Evolutionary conservation across 2,329 filamentous ascomycete species (phyloP), one percentile per base, ranked within the genome.

Genomic region (Fusarium setosum): DNA sequence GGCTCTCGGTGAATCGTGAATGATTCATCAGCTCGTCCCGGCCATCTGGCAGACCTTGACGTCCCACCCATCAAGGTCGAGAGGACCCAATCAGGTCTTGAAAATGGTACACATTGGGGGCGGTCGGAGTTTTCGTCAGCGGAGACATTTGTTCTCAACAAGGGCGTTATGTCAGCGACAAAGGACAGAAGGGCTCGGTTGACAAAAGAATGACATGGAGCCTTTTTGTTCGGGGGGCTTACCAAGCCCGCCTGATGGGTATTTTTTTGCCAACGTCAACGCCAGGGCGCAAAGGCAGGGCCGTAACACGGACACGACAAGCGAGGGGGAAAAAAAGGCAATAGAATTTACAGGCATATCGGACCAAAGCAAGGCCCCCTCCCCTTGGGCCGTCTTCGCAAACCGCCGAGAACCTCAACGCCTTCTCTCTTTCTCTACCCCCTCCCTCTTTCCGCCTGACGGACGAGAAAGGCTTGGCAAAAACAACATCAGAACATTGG

Each of bases 1-100:
- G 64, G 51, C 41, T 38, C 41, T 48, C 52, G 41, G 52, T 48
- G 41, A 55, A 38, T 44, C 21, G 64, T 35, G 60, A 65, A 63
- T 68, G 65, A 68, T 68, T 68, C 65, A 68, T 68, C 65, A 68
- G 62, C 62, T 31, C 50, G 41, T 49, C 54, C 59, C 44, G 34
- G 51, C 24, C 64, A 65, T 67, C 60, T 52, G 38, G 47, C 59
- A 42, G 45, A 62, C 47, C 61, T 60, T 63, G 57, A 60, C 52
- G 61, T 45, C 59, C 65, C 65, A 63, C 38, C 61, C 65, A 51
- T 34, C 56, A 52, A 48, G 48, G 38, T 56, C 24, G 31, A 11
- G 7, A 52, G 8, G 23, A 12, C 6, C 62, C 59, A 68, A 67
- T 68, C 65, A 60, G 15, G 17, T 38, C 18, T 58, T 31, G 20